phyloP scores from a whole-genome alignment of 169 alveolate species.

The Cryptosporidium canis region DNA sequence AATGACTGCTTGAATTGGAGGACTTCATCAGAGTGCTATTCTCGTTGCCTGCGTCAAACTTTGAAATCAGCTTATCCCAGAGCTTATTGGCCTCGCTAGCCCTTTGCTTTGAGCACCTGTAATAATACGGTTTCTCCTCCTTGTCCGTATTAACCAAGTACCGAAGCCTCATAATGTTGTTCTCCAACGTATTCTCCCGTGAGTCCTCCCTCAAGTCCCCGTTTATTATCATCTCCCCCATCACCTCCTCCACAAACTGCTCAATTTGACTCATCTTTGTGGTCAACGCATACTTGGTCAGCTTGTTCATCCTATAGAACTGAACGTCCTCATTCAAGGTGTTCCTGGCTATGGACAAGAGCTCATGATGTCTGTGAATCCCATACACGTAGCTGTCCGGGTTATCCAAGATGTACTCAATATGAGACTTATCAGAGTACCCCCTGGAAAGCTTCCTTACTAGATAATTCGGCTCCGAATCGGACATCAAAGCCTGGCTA shows the following conservation, averaged over 20 bases:
- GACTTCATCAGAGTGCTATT: neutral
- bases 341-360: constrained; percentile 18
- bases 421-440: neutral
- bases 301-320: neutral
- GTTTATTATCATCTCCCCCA: constrained; percentile 62
- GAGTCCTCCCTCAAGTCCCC: constrained; percentile 26
- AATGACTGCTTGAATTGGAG: neutral
- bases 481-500: neutral
- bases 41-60: neutral
- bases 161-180: constrained; percentile 41
- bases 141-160: constrained; percentile 5
- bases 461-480: neutral
- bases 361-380: constrained; percentile 33
- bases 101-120: neutral
- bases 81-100: neutral
- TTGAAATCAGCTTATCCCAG: constrained; percentile 29
- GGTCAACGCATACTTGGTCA: constrained; percentile 23
- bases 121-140: neutral
- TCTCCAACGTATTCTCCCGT: constrained; percentile 3
- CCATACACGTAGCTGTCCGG: constrained; percentile 2
- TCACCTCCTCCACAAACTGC: constrained; percentile 43
- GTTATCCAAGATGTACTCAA: constrained; percentile 9
- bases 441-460: neutral
- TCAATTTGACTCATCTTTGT: constrained; percentile 23
- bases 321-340: constrained; percentile 15